phyloP scores from a whole-genome alignment of 2,329 filamentous ascomycete species.

The Didymella pinodella region DNA sequence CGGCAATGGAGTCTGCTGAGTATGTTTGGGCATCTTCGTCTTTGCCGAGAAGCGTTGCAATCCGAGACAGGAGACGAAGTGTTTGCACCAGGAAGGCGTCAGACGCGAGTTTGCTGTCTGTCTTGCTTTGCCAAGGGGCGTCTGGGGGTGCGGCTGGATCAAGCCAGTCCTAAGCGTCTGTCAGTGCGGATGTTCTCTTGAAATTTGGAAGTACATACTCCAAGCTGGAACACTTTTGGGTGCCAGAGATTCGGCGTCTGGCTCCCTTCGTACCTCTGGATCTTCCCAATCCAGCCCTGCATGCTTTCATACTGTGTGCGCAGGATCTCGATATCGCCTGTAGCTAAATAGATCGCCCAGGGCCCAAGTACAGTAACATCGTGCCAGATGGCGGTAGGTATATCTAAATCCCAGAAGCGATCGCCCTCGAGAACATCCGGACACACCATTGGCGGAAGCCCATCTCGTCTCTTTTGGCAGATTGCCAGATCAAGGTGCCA shows the following conservation, averaged over 20 bases:
- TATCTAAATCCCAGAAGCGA: constrained; percentile 3
- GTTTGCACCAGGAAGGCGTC: not conserved
- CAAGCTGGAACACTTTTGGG: not conserved
- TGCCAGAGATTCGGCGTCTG: not conserved
- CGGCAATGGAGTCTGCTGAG: not conserved
- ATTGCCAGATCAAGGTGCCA: constrained; percentile 3
- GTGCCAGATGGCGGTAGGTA: not conserved
- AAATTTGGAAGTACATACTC: not conserved
- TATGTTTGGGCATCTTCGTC: not conserved
- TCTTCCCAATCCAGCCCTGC: not conserved
- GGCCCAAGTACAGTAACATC: not conserved
- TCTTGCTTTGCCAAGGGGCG: not conserved
- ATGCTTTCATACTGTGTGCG: not conserved
- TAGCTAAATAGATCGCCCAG: not conserved
- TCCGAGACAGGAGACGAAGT: not conserved
- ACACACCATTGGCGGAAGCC: constrained; percentile 6
- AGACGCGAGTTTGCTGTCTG: not conserved
- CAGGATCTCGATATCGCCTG: not conserved
- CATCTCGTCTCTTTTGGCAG: not conserved
- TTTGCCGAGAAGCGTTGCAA: not conserved
- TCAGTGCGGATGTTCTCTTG: not conserved
- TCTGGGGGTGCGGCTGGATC: not conserved
- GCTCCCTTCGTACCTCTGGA: not conserved
- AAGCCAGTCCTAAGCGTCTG: not conserved
- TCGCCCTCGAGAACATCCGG: not conserved